Percentiles rank a stretch among this genome's conserved stretches.
These are phyloP conservation scores for Durio zibethinus DNA, from an alignment of 345 rosid genomes.

Conservation along the genomic window DNA sequence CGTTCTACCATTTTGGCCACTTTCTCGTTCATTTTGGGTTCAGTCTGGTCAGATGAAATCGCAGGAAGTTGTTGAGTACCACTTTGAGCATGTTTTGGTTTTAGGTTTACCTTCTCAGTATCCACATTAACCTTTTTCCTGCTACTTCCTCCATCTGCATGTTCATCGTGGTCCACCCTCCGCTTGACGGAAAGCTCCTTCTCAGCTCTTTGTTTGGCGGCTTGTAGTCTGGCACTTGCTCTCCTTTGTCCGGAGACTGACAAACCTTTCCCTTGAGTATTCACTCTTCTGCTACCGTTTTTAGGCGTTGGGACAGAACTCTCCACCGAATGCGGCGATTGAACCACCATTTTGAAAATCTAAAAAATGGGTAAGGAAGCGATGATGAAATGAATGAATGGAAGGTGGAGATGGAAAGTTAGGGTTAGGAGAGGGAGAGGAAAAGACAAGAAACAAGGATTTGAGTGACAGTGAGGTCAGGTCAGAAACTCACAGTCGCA, in stretches of 20 bases:
- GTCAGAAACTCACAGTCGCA: not conserved
- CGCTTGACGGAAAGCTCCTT: slow-evolving; percentile 44
- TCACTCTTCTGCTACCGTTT: not conserved
- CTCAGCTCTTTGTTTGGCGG: slow-evolving; percentile 31
- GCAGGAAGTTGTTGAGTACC: not conserved
- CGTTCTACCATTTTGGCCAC: slow-evolving; percentile 6
- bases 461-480: too few relatives aligned
- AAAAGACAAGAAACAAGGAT: not conserved
- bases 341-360: slow-evolving; percentile 15
- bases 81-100: slow-evolving; percentile 12
- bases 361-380: not conserved
- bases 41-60: not conserved
- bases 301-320: slow-evolving; percentile 1
- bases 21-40: not conserved
- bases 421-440: not conserved
- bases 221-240: slow-evolving; percentile 13
- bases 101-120: not conserved
- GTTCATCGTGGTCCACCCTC: slow-evolving; percentile 28
- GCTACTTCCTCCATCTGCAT: slow-evolving; percentile 11
- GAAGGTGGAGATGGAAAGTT: not conserved
- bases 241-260: not conserved
- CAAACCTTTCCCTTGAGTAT: not conserved
- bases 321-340: slow-evolving; percentile 11
- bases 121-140: slow-evolving; percentile 13
- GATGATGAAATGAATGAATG: too few relatives aligned